Conservation (phyloP, 2,329 filamentous ascomycete genomes). For the Trichophyton simii region DNA sequence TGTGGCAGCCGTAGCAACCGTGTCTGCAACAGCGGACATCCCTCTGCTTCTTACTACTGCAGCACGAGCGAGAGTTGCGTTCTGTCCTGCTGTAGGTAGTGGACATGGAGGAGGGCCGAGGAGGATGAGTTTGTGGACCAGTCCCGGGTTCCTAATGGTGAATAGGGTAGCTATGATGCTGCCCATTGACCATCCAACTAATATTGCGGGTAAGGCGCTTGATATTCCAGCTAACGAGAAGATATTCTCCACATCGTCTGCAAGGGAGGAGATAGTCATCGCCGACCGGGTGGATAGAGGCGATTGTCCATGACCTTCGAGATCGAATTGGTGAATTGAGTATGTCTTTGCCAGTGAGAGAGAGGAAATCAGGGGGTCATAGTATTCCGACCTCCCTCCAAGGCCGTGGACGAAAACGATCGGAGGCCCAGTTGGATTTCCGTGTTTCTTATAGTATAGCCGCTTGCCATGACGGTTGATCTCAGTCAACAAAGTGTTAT, state of each 20-base stretch:
- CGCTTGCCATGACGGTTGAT: conserved; percentile 29
- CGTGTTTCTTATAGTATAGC: conserved; percentile 28
- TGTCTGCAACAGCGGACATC: conserved; percentile 34
- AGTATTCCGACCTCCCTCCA: conserved; percentile 37
- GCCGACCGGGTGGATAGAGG: conserved; percentile 37
- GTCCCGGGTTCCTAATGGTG: conserved; percentile 27
- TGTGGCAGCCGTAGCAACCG: conserved; percentile 26
- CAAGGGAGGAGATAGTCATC: conserved; percentile 35
- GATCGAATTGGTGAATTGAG: conserved; percentile 37
- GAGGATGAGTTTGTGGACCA: conserved; percentile 36
- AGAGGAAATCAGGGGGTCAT: conserved; percentile 32
- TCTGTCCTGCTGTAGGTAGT: conserved; percentile 26
- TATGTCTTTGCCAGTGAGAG: conserved; percentile 22
- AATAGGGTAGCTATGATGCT: conserved; percentile 38
- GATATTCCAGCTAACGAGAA: conserved; percentile 25
- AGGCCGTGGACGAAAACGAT: conserved; percentile 46
- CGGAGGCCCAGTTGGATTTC: conserved; percentile 16
- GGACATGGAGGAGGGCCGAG: conserved; percentile 39
- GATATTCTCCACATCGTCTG: conserved; percentile 32
- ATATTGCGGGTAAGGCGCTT: conserved; percentile 20
- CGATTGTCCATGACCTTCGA: conserved; percentile 46
- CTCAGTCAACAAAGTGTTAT: background rate
- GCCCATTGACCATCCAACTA: conserved; percentile 43
- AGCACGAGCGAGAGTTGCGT: conserved; percentile 26
- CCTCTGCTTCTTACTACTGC: conserved; percentile 33